Base-by-base conservation (phyloP, 768 basidiomycete genomes). In the Piloderma croceum region DNA sequence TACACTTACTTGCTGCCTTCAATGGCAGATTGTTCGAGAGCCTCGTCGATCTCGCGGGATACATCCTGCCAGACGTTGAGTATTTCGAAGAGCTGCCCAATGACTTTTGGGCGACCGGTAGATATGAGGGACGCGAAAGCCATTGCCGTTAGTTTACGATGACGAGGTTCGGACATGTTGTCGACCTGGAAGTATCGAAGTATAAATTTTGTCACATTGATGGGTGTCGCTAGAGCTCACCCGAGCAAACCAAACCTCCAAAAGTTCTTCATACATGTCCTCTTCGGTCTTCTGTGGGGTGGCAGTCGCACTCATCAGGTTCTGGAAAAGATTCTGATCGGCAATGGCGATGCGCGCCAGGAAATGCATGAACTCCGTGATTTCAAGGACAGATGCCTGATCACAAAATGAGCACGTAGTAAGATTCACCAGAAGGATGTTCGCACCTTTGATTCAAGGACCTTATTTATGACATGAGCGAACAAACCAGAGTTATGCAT, bases 41-140 rank as follows among this genome's bases (percentile, higher is more conserved):
- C 78, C 60, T 93, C 91, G 53, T 81, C 84, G 37, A 92, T 70
- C 57, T 92, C 90, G 11, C 82, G 84, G 39, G 93, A 80, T 5
- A 92, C 90, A 46, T 92, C 90, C 27, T 84, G 64, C 90, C 90
- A 94, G 21, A 91, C 62, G 52, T 88, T 85, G 59, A 88, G 86
- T 19, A 90, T 77, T 50, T 92, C 90, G 3, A 70, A 73, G 19
- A 94, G 62, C 15, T 85, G 74, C 22, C 74, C 68, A 7, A 94
- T 74, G 9, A 90, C 79, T 50, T 88, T 82, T 1, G 72, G 71
- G 17, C 77, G 74, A 10, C 77, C 87, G 0, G 88, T 89, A 0
- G 86, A 76, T 24, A 88, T 79, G 3, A 93, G 71, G 32, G 74
- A 67, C 3, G 87, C 86, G 32, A 88, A 76, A 2, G 84, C 89